Percentiles rank a stretch among this genome's conserved stretches.
These are phyloP conservation scores for Calonectria naviculata DNA, from an alignment of 2,329 filamentous ascomycete genomes.

Conservation along the genomic window DNA sequence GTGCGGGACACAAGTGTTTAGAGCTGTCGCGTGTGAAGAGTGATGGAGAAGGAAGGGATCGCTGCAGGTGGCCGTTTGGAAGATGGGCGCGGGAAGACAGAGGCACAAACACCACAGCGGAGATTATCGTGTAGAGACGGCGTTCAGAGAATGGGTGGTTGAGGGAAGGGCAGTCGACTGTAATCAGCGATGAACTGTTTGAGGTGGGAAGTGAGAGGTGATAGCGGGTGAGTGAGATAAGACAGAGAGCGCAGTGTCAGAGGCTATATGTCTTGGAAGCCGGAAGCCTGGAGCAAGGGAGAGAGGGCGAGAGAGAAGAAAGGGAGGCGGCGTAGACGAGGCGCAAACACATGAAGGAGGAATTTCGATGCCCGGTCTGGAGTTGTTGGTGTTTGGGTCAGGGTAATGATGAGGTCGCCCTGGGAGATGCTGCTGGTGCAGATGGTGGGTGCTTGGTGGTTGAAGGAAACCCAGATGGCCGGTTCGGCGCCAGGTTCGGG, in stretches of 20 bases:
- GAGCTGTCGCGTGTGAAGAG: conserved; percentile 21
- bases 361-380: conserved; percentile 13
- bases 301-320: neutral
- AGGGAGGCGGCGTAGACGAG: neutral
- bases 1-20: conserved; percentile 21
- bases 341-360: neutral
- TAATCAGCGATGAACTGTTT: conserved; percentile 11
- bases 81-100: neutral
- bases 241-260: neutral
- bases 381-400: conserved; percentile 22
- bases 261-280: conserved; percentile 1
- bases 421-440: conserved; percentile 21
- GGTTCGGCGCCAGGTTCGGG: conserved; percentile 37
- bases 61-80: neutral
- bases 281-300: conserved; percentile 1
- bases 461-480: conserved; percentile 41
- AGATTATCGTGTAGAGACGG: neutral
- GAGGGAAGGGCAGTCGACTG: conserved; percentile 12
- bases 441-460: conserved; percentile 28
- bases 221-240: conserved; percentile 29
- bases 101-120: neutral
- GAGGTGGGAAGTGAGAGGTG: conserved; percentile 19
- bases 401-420: conserved; percentile 14
- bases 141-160: conserved; percentile 17
- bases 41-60: neutral